Conservation (phyloP, 305 asterid species). For the Solanum hybrid region DNA sequence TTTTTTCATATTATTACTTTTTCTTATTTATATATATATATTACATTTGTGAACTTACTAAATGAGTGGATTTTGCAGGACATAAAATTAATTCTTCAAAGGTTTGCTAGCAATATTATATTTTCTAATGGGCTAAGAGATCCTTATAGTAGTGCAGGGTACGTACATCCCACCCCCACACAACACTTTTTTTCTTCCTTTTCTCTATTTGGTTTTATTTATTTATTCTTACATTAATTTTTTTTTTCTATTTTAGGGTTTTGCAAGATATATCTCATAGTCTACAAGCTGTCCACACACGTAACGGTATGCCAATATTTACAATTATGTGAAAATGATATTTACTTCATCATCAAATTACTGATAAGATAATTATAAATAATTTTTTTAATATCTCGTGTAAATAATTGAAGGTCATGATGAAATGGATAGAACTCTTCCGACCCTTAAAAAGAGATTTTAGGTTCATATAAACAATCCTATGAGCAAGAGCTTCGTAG, state of each 20-base stretch:
- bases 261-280: conserved; percentile 37
- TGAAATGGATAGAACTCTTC: neutral
- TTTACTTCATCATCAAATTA: neutral
- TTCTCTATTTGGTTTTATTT: neutral
- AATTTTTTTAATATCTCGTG: neutral
- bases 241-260: conserved; percentile 22
- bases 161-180: neutral
- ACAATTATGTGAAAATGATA: neutral
- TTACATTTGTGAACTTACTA: neutral
- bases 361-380: neutral
- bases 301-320: conserved; percentile 28
- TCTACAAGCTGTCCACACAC: conserved; percentile 32
- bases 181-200: neutral
- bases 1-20: neutral
- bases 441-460: neutral
- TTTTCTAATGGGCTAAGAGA: conserved; percentile 70
- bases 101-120: conserved; percentile 66
- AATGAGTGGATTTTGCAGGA: conserved; percentile 29
- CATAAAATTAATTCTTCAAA: conserved; percentile 33
- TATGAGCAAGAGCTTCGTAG: neutral
- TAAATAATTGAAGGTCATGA: neutral
- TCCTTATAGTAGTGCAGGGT: conserved; percentile 77
- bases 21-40: neutral
- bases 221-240: neutral
- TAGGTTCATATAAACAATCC: neutral